Evolutionary conservation across 2,329 filamentous ascomycete species (phyloP).

Genomic region (Aureobasidium zeae): DNA sequence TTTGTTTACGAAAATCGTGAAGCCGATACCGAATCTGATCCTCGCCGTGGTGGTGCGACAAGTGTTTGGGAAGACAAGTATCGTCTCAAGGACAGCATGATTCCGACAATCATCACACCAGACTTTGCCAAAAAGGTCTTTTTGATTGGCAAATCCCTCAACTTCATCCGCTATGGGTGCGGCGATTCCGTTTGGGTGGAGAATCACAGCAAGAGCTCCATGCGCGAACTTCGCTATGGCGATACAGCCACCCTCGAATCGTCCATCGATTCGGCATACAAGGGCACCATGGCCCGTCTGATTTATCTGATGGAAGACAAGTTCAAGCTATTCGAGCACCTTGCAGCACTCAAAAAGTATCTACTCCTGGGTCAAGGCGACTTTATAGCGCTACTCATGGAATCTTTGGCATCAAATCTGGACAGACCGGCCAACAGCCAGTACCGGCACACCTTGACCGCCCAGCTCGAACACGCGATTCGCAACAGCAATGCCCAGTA

Average conservation of each 20-base stretch:
- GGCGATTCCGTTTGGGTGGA: constrained; percentile 93
- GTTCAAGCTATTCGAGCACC: constrained; percentile 88
- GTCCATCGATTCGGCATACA: constrained; percentile 95
- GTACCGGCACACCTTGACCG: constrained; percentile 91
- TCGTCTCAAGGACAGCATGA: constrained; percentile 72
- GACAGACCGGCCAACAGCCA: constrained; percentile 94
- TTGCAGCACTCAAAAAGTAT: constrained; percentile 87
- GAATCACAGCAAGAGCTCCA: constrained; percentile 83
- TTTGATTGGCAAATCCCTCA: constrained; percentile 92
- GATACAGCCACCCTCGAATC: constrained; percentile 85
- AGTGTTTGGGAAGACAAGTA: constrained; percentile 99
- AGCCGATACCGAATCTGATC: constrained; percentile 36
- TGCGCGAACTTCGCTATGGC: constrained; percentile 83
- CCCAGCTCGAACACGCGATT: constrained; percentile 96
- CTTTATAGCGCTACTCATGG: constrained; percentile 95
- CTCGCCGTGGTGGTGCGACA: constrained; percentile 51
- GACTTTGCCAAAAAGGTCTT: constrained; percentile 97
- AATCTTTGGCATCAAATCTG: constrained; percentile 83
- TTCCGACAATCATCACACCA: constrained; percentile 83
- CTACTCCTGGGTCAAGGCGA: constrained; percentile 91
- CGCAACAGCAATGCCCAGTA: constrained; percentile 95
- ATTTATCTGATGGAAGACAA: constrained; percentile 91
- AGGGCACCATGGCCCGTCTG: constrained; percentile 91
- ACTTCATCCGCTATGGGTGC: constrained; percentile 95
- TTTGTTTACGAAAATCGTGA: constrained; percentile 79